A percentile compares a stretch with the other conserved stretches of the same genome.
Conservation (phyloP, 1,284 basidiomycete genomes). For the Ustilago curta region DNA sequence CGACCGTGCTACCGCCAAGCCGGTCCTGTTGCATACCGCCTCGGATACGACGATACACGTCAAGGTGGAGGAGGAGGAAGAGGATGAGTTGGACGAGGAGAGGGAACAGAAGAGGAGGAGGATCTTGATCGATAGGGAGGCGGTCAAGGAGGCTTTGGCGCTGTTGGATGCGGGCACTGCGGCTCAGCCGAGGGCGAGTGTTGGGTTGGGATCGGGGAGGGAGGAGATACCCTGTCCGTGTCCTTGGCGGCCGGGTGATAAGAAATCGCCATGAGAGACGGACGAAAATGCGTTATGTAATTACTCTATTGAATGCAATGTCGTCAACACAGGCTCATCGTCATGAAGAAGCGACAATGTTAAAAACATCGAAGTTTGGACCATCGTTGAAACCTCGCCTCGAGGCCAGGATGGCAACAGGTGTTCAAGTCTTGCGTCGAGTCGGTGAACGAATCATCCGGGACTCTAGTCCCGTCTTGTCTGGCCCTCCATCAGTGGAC, state of each 20-base stretch:
- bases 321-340: no score
- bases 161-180: conserved; percentile 54
- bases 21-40: conserved; percentile 16
- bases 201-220: neutral
- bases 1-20: conserved; percentile 35
- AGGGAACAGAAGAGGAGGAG: conserved; percentile 51
- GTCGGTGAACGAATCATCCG: no score
- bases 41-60: conserved; percentile 17
- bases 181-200: conserved; percentile 26
- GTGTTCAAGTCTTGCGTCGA: no score
- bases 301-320: no score
- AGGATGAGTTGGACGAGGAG: conserved; percentile 3
- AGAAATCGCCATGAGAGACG: conserved; percentile 8
- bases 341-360: no score
- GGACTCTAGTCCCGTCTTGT: no score
- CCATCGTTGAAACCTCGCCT: no score
- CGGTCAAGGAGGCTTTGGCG: conserved; percentile 57
- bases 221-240: conserved; percentile 37
- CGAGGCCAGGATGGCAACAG: no score
- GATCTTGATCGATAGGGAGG: conserved; percentile 55
- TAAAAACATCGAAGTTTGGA: no score
- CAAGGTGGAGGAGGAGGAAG: conserved; percentile 23
- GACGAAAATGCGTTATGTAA: no score
- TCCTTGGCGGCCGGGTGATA: conserved; percentile 41
- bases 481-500: no score